Conservation (phyloP, 2,329 filamentous ascomycete genomes). For the Phialophora macrospora region DNA sequence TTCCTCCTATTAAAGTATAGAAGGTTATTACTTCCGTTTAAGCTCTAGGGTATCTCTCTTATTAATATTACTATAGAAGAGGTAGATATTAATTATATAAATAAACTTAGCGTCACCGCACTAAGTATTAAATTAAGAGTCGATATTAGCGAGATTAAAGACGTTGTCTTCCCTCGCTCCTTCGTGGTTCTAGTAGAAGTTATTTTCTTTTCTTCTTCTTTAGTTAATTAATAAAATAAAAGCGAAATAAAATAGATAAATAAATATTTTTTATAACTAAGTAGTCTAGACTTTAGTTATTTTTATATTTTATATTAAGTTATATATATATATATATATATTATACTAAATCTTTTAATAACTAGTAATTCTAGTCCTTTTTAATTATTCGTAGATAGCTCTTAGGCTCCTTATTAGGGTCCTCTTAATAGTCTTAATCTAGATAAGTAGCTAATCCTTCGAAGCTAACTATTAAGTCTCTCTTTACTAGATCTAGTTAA, state of each 20-base stretch:
- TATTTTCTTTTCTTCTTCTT: background rate
- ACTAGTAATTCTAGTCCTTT: too few species aligned
- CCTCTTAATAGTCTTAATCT: too few species aligned
- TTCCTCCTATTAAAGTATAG: slow-evolving; percentile 7
- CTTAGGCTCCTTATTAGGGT: too few species aligned
- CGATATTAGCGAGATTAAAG: background rate
- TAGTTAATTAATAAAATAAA: too few species aligned
- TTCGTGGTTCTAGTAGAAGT: background rate
- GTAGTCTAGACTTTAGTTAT: background rate
- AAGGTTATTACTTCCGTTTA: background rate
- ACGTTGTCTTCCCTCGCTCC: background rate
- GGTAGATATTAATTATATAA: background rate
- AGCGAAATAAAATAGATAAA: background rate
- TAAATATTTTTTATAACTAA: background rate
- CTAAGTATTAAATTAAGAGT: background rate
- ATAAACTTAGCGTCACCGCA: too few species aligned
- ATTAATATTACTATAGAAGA: background rate
- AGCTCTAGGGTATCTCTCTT: background rate
- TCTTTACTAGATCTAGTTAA: too few species aligned
- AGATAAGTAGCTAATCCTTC: too few species aligned
- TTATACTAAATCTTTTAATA: too few species aligned
- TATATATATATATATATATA: background rate
- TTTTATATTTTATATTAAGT: background rate
- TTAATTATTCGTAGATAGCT: too few species aligned
- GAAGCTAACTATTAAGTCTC: too few species aligned